These are phyloP conservation scores for Rubroshorea leprosula DNA, from an alignment of 345 rosid species.

Conservation along the genomic window DNA sequence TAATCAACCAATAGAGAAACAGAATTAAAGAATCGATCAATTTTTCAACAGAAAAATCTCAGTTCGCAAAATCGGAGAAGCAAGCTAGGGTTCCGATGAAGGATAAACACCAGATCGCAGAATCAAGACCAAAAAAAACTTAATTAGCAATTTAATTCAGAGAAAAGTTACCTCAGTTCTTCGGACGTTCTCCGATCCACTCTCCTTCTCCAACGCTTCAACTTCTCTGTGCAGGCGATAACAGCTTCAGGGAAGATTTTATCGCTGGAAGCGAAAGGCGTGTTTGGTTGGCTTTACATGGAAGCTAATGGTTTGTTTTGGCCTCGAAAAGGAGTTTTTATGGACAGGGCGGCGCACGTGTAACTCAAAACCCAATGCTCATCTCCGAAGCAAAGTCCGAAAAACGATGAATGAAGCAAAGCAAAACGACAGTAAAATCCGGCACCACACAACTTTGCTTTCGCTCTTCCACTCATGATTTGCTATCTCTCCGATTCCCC, in stretches of 20 bases:
- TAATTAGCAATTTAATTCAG: neutral
- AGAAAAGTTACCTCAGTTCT: slow-evolving; percentile 13
- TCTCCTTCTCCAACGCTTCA: neutral
- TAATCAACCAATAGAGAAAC: neutral
- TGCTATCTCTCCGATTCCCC: slow-evolving; percentile 18
- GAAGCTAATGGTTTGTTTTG: slow-evolving; percentile 15
- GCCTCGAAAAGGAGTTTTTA: slow-evolving; percentile 63
- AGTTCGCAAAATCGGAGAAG: slow-evolving; percentile 1
- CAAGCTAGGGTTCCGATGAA: slow-evolving; percentile 9
- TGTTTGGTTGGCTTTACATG: slow-evolving; percentile 24
- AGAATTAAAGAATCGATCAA: neutral
- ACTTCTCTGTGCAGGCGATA: slow-evolving; percentile 8
- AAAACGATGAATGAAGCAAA: neutral
- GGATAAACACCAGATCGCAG: neutral
- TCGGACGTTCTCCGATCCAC: slow-evolving; percentile 8
- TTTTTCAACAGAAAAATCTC: neutral
- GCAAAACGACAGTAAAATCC: slow-evolving; percentile 28
- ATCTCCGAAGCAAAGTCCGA: slow-evolving; percentile 29
- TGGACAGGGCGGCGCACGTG: slow-evolving; percentile 48
- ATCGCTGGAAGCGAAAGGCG: slow-evolving; percentile 8
- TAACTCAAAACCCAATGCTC: slow-evolving; percentile 50
- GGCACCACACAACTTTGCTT: slow-evolving; percentile 30
- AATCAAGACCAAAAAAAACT: slow-evolving; percentile 15
- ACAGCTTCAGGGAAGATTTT: slow-evolving; percentile 16
- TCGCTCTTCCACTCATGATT: slow-evolving; percentile 33